phyloP scores from a whole-genome alignment of 2,329 filamentous ascomycete genomes.

The Penicillium sp. region DNA sequence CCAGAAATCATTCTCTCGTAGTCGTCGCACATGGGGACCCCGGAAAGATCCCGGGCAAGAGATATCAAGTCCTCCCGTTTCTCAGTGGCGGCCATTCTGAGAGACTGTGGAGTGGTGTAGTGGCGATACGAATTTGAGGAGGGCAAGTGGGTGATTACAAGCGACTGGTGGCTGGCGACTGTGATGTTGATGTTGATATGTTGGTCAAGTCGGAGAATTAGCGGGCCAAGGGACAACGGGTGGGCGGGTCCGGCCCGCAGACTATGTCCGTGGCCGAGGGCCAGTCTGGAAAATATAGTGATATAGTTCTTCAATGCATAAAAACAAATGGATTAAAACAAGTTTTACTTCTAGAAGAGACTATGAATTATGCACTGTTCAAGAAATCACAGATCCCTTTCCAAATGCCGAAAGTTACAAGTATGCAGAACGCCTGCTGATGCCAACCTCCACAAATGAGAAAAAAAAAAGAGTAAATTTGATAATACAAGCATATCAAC shows the following conservation, averaged over 20 bases:
- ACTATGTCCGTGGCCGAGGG: too few species aligned
- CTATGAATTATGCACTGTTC: too few species aligned
- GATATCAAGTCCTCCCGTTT: conserved; percentile 38
- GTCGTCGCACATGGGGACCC: conserved; percentile 37
- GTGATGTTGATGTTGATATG: background rate
- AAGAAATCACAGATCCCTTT: too few species aligned
- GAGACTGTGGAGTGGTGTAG: background rate
- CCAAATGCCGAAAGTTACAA: too few species aligned
- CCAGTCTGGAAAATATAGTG: too few species aligned
- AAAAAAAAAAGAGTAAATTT: background rate
- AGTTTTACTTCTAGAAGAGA: too few species aligned
- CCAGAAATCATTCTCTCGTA: conserved; percentile 43
- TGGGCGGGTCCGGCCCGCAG: background rate
- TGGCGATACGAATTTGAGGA: too few species aligned
- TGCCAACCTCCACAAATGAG: background rate
- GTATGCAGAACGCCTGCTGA: background rate
- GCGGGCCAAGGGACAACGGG: background rate
- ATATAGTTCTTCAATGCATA: too few species aligned
- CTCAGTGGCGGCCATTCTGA: conserved; percentile 28
- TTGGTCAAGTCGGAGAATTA: background rate
- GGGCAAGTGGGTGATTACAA: too few species aligned
- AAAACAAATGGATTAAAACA: too few species aligned
- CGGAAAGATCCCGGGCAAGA: conserved; percentile 29
- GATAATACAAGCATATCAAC: background rate
- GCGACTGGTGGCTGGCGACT: background rate